A percentile compares a stretch with the other conserved stretches of the same genome.
Evolutionary conservation across 1,139 yeast genomes (phyloP).

Genomic region (Magnusiomyces starmeri): DNA sequence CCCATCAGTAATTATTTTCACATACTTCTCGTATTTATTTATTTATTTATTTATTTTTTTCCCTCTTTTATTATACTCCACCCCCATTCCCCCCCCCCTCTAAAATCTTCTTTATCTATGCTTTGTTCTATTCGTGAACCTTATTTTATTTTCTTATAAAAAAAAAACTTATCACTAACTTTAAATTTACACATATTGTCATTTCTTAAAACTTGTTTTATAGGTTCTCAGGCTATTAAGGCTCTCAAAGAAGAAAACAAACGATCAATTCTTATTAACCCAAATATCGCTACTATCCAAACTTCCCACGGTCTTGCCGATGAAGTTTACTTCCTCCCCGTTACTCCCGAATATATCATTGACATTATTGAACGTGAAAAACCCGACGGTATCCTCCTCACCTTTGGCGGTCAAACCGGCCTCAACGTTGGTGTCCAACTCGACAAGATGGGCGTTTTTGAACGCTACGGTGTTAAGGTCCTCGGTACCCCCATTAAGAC

Average conservation of each 20-base stretch:
- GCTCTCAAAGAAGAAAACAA: conserved; percentile 97
- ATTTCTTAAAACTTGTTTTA: not conserved
- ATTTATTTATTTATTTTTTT: not conserved
- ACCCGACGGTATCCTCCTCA: conserved; percentile 90
- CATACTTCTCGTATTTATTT: not conserved
- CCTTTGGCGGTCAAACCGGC: conserved; percentile 98
- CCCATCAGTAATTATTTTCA: not conserved
- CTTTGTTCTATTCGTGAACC: not conserved
- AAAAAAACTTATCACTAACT: too few relatives aligned
- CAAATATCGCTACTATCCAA: conserved; percentile 97
- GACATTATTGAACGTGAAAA: conserved; percentile 91
- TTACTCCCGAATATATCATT: conserved; percentile 90
- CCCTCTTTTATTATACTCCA: not conserved
- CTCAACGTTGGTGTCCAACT: conserved; percentile 92
- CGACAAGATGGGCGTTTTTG: conserved; percentile 89
- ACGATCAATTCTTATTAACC: conserved; percentile 89
- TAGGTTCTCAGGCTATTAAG: conserved; percentile 50
- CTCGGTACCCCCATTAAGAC: conserved; percentile 96
- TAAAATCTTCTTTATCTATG: too few relatives aligned
- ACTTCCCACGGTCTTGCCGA: conserved; percentile 97
- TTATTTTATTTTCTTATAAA: not conserved
- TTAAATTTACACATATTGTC: too few relatives aligned
- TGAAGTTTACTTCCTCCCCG: conserved; percentile 95
- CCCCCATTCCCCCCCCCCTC: too few relatives aligned
- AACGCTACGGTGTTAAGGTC: conserved; percentile 85